phyloP scores from a whole-genome alignment of 768 basidiomycete species.

The Podaxis pistillaris region DNA sequence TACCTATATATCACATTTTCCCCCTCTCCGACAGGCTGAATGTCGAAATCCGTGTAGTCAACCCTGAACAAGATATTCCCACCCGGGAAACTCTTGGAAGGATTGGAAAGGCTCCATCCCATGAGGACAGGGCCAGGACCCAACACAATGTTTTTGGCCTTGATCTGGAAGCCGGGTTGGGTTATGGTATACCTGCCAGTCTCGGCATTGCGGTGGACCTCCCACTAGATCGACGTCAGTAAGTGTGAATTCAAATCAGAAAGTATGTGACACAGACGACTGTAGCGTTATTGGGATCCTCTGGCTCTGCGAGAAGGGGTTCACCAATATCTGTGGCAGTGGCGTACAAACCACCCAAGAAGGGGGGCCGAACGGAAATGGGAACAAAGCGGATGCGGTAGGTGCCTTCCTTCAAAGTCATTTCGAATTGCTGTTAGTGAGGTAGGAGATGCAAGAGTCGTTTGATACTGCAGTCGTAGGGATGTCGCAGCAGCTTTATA shows the following conservation, averaged over 20 bases:
- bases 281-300: background rate
- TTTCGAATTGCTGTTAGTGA: background rate
- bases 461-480: background rate
- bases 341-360: background rate
- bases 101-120: background rate
- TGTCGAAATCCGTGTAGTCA: background rate
- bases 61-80: conserved; percentile 1
- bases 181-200: conserved; percentile 3
- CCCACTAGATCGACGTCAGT: background rate
- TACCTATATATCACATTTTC: conserved; percentile 1
- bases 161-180: background rate
- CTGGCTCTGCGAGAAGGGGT: background rate
- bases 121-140: background rate
- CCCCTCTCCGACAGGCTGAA: background rate
- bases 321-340: background rate
- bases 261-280: background rate
- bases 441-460: background rate
- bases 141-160: background rate
- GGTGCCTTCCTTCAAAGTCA: conserved; percentile 2
- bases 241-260: background rate
- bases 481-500: background rate
- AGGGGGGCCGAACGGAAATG: background rate
- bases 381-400: conserved; percentile 4
- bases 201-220: background rate
- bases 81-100: background rate